Evolutionary conservation across 768 basidiomycete genomes (phyloP).

Genomic region (Suillus cothurnatus): DNA sequence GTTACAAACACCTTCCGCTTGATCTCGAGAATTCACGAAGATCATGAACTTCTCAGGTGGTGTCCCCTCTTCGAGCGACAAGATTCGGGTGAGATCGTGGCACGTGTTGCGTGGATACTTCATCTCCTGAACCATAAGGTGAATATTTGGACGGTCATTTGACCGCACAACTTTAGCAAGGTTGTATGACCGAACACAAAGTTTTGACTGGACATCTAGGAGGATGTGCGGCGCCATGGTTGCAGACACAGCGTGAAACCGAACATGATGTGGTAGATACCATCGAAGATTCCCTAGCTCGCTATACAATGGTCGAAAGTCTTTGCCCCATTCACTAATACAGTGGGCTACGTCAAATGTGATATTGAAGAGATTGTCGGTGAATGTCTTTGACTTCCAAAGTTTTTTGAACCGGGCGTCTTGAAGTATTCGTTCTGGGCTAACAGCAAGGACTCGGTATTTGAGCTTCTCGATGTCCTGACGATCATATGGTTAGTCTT

Average conservation of each 20-base stretch:
- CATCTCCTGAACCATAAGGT: slow-evolving; percentile 27
- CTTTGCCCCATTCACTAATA: slow-evolving; percentile 21
- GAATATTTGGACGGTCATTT: slow-evolving; percentile 39
- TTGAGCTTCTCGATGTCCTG: slow-evolving; percentile 28
- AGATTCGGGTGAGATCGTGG: slow-evolving; percentile 22
- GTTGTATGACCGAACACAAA: slow-evolving; percentile 18
- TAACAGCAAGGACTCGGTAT: slow-evolving; percentile 32
- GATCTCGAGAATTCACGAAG: slow-evolving; percentile 24
- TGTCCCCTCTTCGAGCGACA: slow-evolving; percentile 8
- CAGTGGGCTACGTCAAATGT: slow-evolving; percentile 30
- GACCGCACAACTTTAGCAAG: slow-evolving; percentile 20
- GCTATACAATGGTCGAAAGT: slow-evolving; percentile 19
- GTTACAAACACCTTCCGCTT: slow-evolving; percentile 7
- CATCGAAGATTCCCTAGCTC: slow-evolving; percentile 19
- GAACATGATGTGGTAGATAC: slow-evolving; percentile 13
- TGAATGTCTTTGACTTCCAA: slow-evolving; percentile 18
- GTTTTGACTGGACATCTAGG: slow-evolving; percentile 14
- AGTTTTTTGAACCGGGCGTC: slow-evolving; percentile 14
- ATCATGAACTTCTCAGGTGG: slow-evolving; percentile 24
- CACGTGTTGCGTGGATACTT: slow-evolving; percentile 9
- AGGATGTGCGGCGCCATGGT: too few species aligned
- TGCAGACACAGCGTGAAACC: slow-evolving; percentile 20
- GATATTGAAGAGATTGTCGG: slow-evolving; percentile 25
- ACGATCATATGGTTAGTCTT: neutral
- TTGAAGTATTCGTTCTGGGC: slow-evolving; percentile 30